Base-by-base conservation (phyloP, 225 moss, liverwort and hornwort species). In the Ulota crispa region DNA sequence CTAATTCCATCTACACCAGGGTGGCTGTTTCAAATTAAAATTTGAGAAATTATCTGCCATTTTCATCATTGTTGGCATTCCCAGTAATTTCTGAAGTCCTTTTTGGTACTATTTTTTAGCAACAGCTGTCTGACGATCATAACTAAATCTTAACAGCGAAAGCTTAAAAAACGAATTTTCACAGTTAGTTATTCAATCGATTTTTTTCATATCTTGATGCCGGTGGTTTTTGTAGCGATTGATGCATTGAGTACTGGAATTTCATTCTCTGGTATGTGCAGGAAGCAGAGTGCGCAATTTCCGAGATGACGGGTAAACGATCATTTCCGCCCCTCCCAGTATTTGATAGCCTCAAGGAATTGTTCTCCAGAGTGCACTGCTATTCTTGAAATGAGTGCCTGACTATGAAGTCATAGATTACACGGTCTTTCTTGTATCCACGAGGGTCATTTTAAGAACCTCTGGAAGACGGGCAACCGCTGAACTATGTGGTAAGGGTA, bases 271-370 rank as follows among this genome's bases (percentile, higher is more conserved):
- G 78, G 32, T 86, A 59, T 81, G 37, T 91, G 86, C 89, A 91
- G 91, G 91, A 91, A 89, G 91, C 91, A 68, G 91, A 89, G 81
- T 82, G 83, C 83, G 89, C 91, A 20, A 89, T 91, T 64, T 81
- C 84, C 68, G 89, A 91, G 74, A 91, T 91, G 91, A 91, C 91
- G 61, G 91, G 91, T 91, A 87, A 80, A 77, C 60, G 37, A 83
- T 79, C 75, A 63, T 74, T 84, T 73, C 69, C 47, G 75, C 59
- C 79, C 61, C 80, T 81, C 43, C 42, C 76, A 75, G 53, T 78
- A 43, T 72, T 16, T 80, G 65, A 2, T 86, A 86, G 70, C 66
- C 71, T 85, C 75, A 43, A 77, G 70, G 43, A 79, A 57, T 50
- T 82, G 70, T 68, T 77, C n/a, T 77, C 63, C 34, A 81, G 68